Conservation (phyloP, 1,284 basidiomycete species). For the Acaromyces ingoldii region DNA sequence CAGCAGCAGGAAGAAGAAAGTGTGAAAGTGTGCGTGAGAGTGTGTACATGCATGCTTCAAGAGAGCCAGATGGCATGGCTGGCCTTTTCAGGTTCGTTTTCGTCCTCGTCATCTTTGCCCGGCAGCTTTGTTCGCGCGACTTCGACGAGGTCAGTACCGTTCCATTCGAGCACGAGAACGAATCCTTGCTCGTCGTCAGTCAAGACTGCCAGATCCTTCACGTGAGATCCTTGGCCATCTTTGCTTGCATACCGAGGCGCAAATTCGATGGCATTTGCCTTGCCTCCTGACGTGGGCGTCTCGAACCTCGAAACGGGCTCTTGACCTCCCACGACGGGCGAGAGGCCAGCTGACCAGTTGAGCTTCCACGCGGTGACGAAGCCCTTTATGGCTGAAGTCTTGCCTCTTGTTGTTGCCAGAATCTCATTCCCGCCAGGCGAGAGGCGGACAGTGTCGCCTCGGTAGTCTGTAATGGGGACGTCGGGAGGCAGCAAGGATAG, state of each 20-base stretch:
- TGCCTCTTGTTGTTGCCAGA: conserved; percentile 40
- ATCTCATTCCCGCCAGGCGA: conserved; percentile 23
- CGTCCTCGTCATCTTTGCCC: conserved; percentile 5
- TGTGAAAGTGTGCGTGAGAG: no score
- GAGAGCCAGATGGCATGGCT: conserved; percentile 47
- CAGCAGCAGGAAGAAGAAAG: no score
- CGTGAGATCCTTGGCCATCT: neutral
- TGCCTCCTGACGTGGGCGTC: conserved; percentile 40
- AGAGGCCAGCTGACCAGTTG: no score
- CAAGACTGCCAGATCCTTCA: conserved; percentile 22
- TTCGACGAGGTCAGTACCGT: conserved; percentile 3
- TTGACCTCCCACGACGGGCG: neutral
- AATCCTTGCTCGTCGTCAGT: conserved; percentile 41
- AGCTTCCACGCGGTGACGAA: conserved; percentile 23
- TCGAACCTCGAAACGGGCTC: conserved; percentile 2
- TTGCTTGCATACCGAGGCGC: conserved; percentile 8
- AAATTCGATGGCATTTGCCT: conserved; percentile 46
- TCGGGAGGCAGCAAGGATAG: conserved; percentile 16
- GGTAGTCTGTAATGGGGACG: conserved; percentile 9
- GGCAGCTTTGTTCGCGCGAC: conserved; percentile 22
- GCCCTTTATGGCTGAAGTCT: conserved; percentile 15
- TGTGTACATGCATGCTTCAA: conserved; percentile 2
- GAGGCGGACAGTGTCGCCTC: conserved; percentile 45
- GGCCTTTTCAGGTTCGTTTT: conserved; percentile 22
- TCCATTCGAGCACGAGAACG: conserved; percentile 27